Conservation (phyloP, 768 basidiomycete genomes). For the Russula dissimulans region DNA sequence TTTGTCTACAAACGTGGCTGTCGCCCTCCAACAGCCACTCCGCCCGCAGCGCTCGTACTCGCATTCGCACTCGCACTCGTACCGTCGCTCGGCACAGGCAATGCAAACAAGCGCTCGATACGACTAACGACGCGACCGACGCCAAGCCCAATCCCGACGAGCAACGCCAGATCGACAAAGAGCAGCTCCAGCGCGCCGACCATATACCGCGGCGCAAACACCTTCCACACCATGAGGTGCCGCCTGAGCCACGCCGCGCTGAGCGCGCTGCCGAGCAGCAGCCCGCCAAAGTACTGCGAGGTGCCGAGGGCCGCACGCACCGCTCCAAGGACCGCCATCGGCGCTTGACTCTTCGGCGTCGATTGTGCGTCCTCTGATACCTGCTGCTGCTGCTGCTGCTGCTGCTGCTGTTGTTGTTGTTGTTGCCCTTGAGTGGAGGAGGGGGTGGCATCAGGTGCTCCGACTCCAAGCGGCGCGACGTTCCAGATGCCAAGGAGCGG, state of each 20-base stretch:
- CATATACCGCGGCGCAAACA: constrained; percentile 96
- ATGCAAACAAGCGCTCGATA: constrained; percentile 22
- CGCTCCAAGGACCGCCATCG: neutral
- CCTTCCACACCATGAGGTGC: constrained; percentile 98
- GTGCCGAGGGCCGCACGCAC: constrained; percentile 29
- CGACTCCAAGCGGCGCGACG: constrained; percentile 45
- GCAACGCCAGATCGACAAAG: constrained; percentile 58
- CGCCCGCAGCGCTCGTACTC: neutral
- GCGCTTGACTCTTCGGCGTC: constrained; percentile 20
- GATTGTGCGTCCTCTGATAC: too few species aligned
- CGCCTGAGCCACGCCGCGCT: constrained; percentile 68
- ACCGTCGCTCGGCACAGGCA: neutral
- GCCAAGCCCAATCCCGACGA: constrained; percentile 56
- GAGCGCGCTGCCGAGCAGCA: constrained; percentile 61
- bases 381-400: too few species aligned
- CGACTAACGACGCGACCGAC: constrained; percentile 33
- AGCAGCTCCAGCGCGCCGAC: constrained; percentile 54
- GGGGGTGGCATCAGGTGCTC: neutral
- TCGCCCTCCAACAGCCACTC: neutral
- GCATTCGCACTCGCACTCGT: too few species aligned
- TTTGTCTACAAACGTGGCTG: neutral
- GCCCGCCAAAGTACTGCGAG: constrained; percentile 56
- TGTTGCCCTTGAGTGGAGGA: too few species aligned
- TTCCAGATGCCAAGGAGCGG: constrained; percentile 83
- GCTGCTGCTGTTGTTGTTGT: too few species aligned